These are phyloP conservation scores for Wickerhamia fluorescens DNA, from an alignment of 805 yeast genomes.

Conservation along the genomic window DNA sequence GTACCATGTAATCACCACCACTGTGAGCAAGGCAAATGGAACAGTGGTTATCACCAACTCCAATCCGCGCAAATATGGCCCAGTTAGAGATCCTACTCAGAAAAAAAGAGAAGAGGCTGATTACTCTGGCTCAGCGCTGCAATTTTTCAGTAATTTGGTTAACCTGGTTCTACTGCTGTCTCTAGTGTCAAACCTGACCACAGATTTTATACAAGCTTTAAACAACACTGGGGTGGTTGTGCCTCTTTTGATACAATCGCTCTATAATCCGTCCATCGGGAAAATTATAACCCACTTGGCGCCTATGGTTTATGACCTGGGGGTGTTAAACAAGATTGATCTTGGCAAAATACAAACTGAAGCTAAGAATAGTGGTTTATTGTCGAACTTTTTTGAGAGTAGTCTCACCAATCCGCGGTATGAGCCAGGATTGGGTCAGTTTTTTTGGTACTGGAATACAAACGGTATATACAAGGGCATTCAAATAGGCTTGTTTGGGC, in stretches of 20 bases:
- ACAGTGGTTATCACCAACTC: slow-evolving; percentile 22
- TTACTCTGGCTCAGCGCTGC: slow-evolving; percentile 24
- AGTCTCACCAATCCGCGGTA: slow-evolving; percentile 21
- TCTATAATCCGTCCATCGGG: slow-evolving; percentile 14
- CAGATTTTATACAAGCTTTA: slow-evolving; percentile 23
- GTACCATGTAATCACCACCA: slow-evolving; percentile 20
- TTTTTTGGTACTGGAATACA: slow-evolving; percentile 24
- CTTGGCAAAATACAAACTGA: slow-evolving; percentile 14
- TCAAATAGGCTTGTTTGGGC: slow-evolving; percentile 25
- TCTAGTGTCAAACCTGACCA: slow-evolving; percentile 2
- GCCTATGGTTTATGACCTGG: slow-evolving; percentile 24
- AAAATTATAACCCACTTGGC: slow-evolving; percentile 16
- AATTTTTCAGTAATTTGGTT: slow-evolving; percentile 25
- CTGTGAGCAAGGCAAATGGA: slow-evolving; percentile 22
- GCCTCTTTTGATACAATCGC: slow-evolving; percentile 18
- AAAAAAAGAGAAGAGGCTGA: slow-evolving; percentile 6
- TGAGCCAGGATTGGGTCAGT: slow-evolving; percentile 25
- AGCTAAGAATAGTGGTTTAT: slow-evolving; percentile 15
- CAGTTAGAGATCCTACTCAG: slow-evolving; percentile 2
- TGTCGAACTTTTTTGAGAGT: slow-evolving; percentile 18
- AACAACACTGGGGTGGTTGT: slow-evolving; percentile 23
- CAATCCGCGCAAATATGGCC: slow-evolving; percentile 8
- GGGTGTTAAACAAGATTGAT: slow-evolving; percentile 26
- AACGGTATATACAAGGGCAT: slow-evolving; percentile 24
- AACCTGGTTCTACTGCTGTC: slow-evolving; percentile 4